Conservation (phyloP, 1,284 basidiomycete genomes). For the Sanguinoderma infundibulare region DNA sequence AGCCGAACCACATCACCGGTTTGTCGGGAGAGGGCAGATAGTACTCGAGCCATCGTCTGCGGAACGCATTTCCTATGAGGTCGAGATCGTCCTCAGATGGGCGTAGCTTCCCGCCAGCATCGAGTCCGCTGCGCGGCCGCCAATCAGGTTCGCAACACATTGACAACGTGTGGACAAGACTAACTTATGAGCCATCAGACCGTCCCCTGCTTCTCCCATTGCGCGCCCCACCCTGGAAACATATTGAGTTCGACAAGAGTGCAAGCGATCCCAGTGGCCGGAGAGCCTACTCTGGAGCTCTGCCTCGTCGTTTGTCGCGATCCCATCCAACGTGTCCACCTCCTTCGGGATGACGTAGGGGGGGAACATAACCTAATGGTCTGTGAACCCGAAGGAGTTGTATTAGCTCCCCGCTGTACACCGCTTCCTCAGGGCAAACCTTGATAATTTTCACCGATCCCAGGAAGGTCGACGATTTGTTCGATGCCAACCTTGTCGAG, state of each 20-base stretch:
- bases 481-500: conserved; percentile 46
- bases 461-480: conserved; percentile 53
- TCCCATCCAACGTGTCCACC: conserved; percentile 47
- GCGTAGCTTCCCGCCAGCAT: conserved; percentile 53
- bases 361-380: conserved; percentile 45
- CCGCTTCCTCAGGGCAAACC: conserved; percentile 36
- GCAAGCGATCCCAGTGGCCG: not conserved
- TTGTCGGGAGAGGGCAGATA: conserved; percentile 53
- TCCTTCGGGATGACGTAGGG: conserved; percentile 44
- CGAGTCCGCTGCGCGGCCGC: conserved; percentile 39
- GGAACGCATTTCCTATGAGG: conserved; percentile 48
- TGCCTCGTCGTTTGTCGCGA: conserved; percentile 42
- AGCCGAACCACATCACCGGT: conserved; percentile 44
- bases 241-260: not conserved
- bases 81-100: conserved; percentile 48
- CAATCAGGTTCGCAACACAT: not conserved
- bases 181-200: conserved; percentile 56
- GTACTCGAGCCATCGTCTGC: conserved; percentile 45
- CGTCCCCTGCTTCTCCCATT: conserved; percentile 52
- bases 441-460: conserved; percentile 60
- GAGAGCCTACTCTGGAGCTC: conserved; percentile 37
- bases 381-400: conserved; percentile 35
- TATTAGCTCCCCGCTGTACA: not conserved
- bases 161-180: conserved; percentile 5
- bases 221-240: conserved; percentile 39